Conservation (phyloP, 1,284 basidiomycete species). For the Heimioporus retisporus region DNA sequence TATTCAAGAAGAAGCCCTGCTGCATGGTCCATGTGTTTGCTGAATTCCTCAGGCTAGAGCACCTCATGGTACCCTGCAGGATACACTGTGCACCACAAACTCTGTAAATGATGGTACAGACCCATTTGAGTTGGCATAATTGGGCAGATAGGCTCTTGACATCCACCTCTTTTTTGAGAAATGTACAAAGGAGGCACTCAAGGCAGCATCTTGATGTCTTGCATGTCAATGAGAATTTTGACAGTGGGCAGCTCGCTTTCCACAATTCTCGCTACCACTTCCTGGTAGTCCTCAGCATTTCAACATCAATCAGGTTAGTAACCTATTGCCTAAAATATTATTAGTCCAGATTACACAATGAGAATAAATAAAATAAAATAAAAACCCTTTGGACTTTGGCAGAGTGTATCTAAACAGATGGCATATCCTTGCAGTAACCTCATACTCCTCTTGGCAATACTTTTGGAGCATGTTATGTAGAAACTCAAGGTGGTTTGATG, state of each 20-base stretch:
- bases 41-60: too few species aligned
- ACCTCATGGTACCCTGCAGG: too few species aligned
- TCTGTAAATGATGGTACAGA: too few species aligned
- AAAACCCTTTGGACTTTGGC: too few species aligned
- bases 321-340: slow-evolving; percentile 2
- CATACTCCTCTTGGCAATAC: not conserved
- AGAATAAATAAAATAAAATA: not conserved
- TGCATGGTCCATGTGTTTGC: too few species aligned
- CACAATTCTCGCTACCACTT: slow-evolving; percentile 22
- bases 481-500: not conserved
- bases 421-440: not conserved
- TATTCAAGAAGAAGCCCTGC: too few species aligned
- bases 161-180: too few species aligned
- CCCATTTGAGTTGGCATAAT: too few species aligned
- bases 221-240: slow-evolving; percentile 29
- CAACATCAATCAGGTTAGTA: slow-evolving; percentile 15
- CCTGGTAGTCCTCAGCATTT: slow-evolving; percentile 24
- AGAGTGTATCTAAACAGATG: slow-evolving; percentile 5
- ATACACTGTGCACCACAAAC: too few species aligned
- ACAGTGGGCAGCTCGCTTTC: slow-evolving; percentile 5
- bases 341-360: not conserved
- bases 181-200: too few species aligned
- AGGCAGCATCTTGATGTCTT: slow-evolving; percentile 27
- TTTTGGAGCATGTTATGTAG: not conserved
- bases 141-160: too few species aligned